Evolutionary conservation across 2,329 filamentous ascomycete genomes (phyloP), one percentile per base, ranked within the genome.

Genomic region (Dothistroma septosporum): DNA sequence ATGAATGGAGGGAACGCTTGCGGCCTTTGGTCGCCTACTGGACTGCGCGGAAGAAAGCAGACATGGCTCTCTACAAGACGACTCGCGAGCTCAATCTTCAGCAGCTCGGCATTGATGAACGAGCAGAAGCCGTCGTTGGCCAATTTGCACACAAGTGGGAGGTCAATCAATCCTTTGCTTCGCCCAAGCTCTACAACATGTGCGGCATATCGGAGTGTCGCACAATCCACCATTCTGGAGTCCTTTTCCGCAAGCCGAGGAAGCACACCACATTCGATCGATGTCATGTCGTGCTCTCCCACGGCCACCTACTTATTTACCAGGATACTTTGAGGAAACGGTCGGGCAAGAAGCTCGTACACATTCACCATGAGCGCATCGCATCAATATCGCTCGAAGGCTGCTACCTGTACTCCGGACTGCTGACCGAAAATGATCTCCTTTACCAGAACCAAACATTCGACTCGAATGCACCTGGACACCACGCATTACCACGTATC

Each of bases 101-200:
- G 47, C 75, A 79, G 6, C 77, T 89, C 55, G 81, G 83, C 54
- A 86, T 89, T 59, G 85, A 88, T 68, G 86, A 89, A 69, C 83
- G 85, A 65, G 79, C 82, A 65, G 86, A 89, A 72, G 85, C 86
- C 0, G 75, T 82, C 48, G 74, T 88, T n/a, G 86, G 86, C 10
- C 85, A 87, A 68, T 88, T 85, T 68, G 85, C 85, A 0, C 77
- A 80, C 64, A 88, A 88, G 68, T 89, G 86, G 86, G 86, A 89
- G 70, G 85, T 88, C 22, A 83, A 79, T 16, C 81, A 85, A 64
- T 83, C 85, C 1, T 82, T 82, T 65, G 84, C 86, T n/a, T 86
- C 82, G 0, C 82, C 86, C 1, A 76, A 83, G 44, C 74, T 88
- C n/a, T 88, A 87, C 76, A 86, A 89, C 70, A 81, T 88, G 76